These are phyloP conservation scores for Botrytis sinoallii DNA, from an alignment of 2,329 filamentous ascomycete genomes.

Conservation along the genomic window DNA sequence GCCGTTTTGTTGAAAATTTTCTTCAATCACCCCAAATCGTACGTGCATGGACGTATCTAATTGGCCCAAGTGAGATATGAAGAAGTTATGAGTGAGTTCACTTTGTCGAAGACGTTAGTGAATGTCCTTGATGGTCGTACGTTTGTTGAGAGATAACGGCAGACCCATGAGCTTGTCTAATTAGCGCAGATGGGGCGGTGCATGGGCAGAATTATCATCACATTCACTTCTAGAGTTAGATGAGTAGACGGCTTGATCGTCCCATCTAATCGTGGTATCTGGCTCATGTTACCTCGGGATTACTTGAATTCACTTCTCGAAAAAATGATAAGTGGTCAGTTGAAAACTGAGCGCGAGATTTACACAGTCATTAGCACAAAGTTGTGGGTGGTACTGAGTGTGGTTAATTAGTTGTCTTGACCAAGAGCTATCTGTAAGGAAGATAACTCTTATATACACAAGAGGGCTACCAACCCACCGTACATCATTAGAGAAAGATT, in stretches of 20 bases:
- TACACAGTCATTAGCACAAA: background rate
- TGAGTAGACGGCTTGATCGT: background rate
- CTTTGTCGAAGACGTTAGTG: background rate
- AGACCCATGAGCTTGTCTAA: no score
- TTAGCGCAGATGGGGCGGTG: background rate
- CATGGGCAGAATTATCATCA: background rate
- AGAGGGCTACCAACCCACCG: no score
- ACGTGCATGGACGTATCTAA: background rate
- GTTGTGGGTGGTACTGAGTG: background rate
- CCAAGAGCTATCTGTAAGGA: background rate
- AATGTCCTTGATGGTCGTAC: no score
- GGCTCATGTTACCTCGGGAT: background rate
- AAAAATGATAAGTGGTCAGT: no score
- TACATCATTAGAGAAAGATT: no score
- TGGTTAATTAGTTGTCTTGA: background rate
- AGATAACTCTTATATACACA: background rate
- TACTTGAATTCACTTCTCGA: no score
- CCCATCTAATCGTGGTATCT: no score
- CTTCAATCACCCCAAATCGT: background rate
- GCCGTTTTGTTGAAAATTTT: no score
- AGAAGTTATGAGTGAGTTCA: background rate
- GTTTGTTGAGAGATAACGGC: background rate
- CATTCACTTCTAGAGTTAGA: background rate
- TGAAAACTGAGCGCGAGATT: background rate
- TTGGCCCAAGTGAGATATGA: background rate